Base-by-base conservation (phyloP, 2,329 filamentous ascomycete species). In the Sporothrix globosa region DNA sequence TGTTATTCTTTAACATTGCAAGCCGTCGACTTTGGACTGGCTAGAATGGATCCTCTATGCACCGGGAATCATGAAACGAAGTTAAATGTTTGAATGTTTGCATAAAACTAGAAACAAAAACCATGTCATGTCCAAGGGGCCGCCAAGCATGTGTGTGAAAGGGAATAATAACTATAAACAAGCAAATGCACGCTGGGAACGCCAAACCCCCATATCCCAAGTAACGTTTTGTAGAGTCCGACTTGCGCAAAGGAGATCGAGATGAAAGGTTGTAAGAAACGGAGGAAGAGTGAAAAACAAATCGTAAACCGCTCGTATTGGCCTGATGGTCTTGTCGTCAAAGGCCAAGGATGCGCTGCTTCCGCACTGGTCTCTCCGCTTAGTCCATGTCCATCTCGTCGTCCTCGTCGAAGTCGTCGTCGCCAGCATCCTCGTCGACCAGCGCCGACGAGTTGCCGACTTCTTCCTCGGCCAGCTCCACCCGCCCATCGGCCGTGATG, bases 401-500 rank as follows among this genome's bases (percentile, higher is more conserved):
- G 48, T 71, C 67, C 54, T 69, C 67, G 67, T 53, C 69, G 34
- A 69, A 69, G 50, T 77, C 79, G 61, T 70, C 72, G 39, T 73
- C 73, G 7, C 60, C 69, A 44, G 58, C 75, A 44, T 73, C 73
- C 61, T 73, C 78, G 52, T 77, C 77, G 13, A 54, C 52, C 9
- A 70, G 41, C 19, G 34, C 65, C 27, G 61, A 73, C 50, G 67
- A 63, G 48, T 67, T 68, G 14, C 39, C 70, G 27, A 58, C 70
- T 52, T 48, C 68, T 69, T 74, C 73, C 63, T 72, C 77, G 39
- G 79, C 78, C 39, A 81, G 79, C 27, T 83, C 81, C 70, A 81
- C 76, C 21, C 75, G 77, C 54, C 80, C 80, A 39, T 81, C 79
- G 73, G 78, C 75, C 69, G 77, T 76, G 48, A 81, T 74, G 72